Percentiles rank a stretch among this genome's conserved stretches.
phyloP scores from a whole-genome alignment of 1,284 basidiomycete genomes.

The Vanrija sp. region DNA sequence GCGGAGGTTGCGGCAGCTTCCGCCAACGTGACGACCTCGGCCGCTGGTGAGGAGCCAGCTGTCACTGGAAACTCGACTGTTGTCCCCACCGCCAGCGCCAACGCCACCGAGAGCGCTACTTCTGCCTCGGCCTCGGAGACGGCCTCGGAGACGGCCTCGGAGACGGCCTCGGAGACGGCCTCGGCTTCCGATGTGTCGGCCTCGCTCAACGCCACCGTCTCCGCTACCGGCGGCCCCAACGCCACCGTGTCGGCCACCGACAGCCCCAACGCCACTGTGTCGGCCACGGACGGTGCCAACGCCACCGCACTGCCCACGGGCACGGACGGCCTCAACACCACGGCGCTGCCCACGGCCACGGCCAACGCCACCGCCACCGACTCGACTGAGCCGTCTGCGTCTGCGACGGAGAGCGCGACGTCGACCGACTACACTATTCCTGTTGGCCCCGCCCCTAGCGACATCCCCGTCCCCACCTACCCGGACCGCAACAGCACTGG shows the following conservation, averaged over 20 bases:
- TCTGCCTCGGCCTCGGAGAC: conserved; percentile 2
- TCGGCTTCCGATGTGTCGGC: not conserved
- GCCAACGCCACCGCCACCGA: conserved; percentile 3
- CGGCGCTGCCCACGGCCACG: not conserved
- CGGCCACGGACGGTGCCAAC: not conserved
- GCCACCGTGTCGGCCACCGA: not conserved
- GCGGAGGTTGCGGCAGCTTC: not conserved
- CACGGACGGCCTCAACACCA: not conserved
- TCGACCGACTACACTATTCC: not conserved
- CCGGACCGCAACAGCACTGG: conserved; percentile 13
- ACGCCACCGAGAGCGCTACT: conserved; percentile 3
- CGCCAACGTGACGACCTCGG: not conserved
- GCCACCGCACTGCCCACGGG: conserved; percentile 2
- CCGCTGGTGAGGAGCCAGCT: not conserved
- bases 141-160: not conserved
- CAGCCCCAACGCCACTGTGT: not conserved
- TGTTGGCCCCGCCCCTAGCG: not conserved
- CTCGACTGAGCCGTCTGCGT: not conserved
- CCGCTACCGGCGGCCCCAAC: not conserved
- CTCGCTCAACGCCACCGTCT: not conserved
- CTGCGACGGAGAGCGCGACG: not conserved
- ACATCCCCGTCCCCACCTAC: conserved; percentile 1
- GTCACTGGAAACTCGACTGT: conserved; percentile 4
- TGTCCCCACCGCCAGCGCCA: not conserved
- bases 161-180: not conserved